phyloP scores from a whole-genome alignment of 306 rosid genomes.

The Gleditsia sinensis region DNA sequence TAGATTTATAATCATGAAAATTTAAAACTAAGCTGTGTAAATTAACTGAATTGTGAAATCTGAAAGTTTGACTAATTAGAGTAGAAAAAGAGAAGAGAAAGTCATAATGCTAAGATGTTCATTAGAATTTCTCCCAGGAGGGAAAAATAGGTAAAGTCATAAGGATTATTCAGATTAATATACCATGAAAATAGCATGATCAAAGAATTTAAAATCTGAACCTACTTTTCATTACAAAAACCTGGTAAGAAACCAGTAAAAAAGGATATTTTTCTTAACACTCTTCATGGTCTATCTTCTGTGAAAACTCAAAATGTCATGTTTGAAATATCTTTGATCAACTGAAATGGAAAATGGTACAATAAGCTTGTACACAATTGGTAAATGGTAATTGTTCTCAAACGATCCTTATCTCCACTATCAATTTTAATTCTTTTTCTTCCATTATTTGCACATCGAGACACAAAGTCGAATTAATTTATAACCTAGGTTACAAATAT shows the following conservation, averaged over 20 bases:
- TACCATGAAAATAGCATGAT: conserved; percentile 13
- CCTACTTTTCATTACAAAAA: not conserved
- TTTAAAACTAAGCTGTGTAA: conserved; percentile 9
- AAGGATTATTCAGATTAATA: conserved; percentile 5
- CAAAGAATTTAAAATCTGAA: not conserved
- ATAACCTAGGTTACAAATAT: conserved; percentile 10
- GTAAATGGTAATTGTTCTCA: not conserved
- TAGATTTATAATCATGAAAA: conserved; percentile 16
- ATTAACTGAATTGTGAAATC: not conserved
- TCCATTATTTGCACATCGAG: not conserved
- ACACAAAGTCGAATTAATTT: not conserved
- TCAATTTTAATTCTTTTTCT: not conserved
- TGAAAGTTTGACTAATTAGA: not conserved
- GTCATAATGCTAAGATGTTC: not conserved
- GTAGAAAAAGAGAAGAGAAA: not conserved
- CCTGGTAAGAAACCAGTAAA: not conserved
- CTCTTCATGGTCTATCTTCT: conserved; percentile 2
- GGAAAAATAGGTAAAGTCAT: not conserved
- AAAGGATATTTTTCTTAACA: not conserved
- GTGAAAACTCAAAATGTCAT: conserved; percentile 13
- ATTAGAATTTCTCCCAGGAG: too few species aligned
- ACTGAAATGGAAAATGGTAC: not conserved
- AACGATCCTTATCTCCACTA: not conserved
- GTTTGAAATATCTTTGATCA: conserved; percentile 1
- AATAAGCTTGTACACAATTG: not conserved